These are phyloP conservation scores for Spathaspora arborariae DNA, from an alignment of 805 yeast genomes.

Conservation along the genomic window DNA sequence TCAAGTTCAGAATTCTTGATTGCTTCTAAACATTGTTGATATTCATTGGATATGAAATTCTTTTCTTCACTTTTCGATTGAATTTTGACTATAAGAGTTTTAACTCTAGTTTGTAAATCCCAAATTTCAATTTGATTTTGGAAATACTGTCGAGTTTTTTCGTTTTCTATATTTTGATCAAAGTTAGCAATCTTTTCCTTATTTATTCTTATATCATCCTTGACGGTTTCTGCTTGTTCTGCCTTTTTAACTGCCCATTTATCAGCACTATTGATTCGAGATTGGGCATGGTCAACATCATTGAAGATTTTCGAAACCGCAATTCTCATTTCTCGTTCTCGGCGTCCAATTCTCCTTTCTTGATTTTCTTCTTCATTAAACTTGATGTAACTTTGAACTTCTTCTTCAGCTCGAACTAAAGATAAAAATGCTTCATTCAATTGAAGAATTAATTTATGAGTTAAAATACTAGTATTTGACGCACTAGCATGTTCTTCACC, in stretches of 20 bases:
- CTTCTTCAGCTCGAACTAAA: conserved; percentile 41
- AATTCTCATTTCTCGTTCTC: conserved; percentile 38
- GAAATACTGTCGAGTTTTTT: conserved; percentile 19
- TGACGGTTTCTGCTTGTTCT: conserved; percentile 25
- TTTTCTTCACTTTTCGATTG: conserved; percentile 54
- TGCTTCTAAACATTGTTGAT: conserved; percentile 49
- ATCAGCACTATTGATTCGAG: conserved; percentile 31
- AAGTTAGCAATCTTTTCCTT: conserved; percentile 23
- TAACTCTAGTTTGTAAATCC: conserved; percentile 44
- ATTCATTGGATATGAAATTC: conserved; percentile 60
- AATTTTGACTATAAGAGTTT: conserved; percentile 38
- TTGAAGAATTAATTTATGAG: conserved; percentile 56
- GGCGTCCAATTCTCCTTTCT: conserved; percentile 34
- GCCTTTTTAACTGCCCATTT: conserved; percentile 26
- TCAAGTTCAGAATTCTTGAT: conserved; percentile 40
- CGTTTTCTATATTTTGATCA: conserved; percentile 15
- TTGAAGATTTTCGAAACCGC: conserved; percentile 43
- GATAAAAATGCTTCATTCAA: conserved; percentile 47
- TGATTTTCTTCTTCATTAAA: conserved; percentile 41
- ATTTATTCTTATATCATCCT: conserved; percentile 22
- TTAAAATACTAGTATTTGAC: conserved; percentile 13
- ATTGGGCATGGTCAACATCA: conserved; percentile 42
- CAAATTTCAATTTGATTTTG: conserved; percentile 40
- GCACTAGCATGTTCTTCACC: conserved; percentile 17
- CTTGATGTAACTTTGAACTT: conserved; percentile 25